phyloP scores from a whole-genome alignment of 768 basidiomycete species.

The Boletus eberwhitei region DNA sequence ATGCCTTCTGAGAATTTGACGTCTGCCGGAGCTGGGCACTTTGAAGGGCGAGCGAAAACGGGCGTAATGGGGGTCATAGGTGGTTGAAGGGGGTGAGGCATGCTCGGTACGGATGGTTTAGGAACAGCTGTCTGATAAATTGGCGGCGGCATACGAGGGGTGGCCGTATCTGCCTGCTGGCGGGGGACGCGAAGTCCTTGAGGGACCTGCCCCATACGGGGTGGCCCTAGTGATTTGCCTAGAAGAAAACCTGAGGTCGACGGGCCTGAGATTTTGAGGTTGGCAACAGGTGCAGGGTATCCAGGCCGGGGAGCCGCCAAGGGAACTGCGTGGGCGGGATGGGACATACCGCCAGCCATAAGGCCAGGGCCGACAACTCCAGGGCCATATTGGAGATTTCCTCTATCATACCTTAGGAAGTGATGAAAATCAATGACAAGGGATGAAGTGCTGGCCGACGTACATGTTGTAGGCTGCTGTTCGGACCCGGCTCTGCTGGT shows the following conservation, averaged over 20 bases:
- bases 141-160: slow-evolving; percentile 30
- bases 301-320: slow-evolving; percentile 73
- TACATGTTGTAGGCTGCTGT: slow-evolving; percentile 67
- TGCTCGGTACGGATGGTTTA: slow-evolving; percentile 41
- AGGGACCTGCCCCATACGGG: slow-evolving; percentile 33
- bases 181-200: slow-evolving; percentile 21
- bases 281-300: slow-evolving; percentile 67
- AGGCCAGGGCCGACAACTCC: slow-evolving; percentile 50
- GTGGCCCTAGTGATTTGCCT: slow-evolving; percentile 13
- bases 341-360: slow-evolving; percentile 36
- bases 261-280: slow-evolving; percentile 55
- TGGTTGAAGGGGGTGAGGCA: slow-evolving; percentile 72
- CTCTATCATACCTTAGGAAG: slow-evolving; percentile 55
- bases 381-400: slow-evolving; percentile 50
- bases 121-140: slow-evolving; percentile 30
- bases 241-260: slow-evolving; percentile 38
- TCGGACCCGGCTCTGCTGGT: slow-evolving; percentile 48
- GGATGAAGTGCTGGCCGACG: slow-evolving; percentile 27
- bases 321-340: slow-evolving; percentile 34
- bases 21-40: slow-evolving; percentile 33
- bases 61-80: slow-evolving; percentile 79
- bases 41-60: slow-evolving; percentile 65
- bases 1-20: slow-evolving; percentile 56
- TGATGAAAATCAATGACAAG: slow-evolving; percentile 5
- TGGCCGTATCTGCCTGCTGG: slow-evolving; percentile 14